Conservation (phyloP, 495 filamentous ascomycete genomes). For the Daldinia loculata region DNA sequence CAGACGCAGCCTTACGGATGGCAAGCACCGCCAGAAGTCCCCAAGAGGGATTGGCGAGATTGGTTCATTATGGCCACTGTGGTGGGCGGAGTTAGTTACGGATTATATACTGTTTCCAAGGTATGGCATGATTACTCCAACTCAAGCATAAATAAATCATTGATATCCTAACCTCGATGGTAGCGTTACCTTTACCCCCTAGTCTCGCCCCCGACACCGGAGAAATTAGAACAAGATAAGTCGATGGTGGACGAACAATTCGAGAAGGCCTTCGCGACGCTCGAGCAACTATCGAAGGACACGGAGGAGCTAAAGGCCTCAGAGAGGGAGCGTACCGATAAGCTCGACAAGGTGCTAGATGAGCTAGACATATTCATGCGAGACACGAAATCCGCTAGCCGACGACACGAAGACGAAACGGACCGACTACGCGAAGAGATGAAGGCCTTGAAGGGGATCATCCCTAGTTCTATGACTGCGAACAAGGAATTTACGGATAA, state of each 20-base stretch:
- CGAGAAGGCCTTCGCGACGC: constrained; percentile 84
- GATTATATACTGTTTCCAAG: constrained; percentile 87
- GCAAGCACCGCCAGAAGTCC: constrained; percentile 70
- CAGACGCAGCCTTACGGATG: constrained; percentile 74
- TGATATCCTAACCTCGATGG: constrained; percentile 34
- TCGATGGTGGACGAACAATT: constrained; percentile 89
- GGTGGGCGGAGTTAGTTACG: constrained; percentile 84
- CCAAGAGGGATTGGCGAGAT: constrained; percentile 93
- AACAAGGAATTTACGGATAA: constrained; percentile 85
- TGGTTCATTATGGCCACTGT: constrained; percentile 99
- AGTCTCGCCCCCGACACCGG: constrained; percentile 91
- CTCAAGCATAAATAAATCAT: neutral
- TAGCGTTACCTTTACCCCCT: constrained; percentile 90
- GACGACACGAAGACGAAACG: constrained; percentile 83
- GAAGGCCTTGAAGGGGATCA: constrained; percentile 77
- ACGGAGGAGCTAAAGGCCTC: constrained; percentile 85
- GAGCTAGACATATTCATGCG: constrained; percentile 85
- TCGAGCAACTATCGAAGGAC: constrained; percentile 91
- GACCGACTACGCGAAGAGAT: constrained; percentile 88
- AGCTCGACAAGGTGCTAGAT: constrained; percentile 80
- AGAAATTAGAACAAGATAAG: constrained; percentile 93
- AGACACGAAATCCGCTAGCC: constrained; percentile 79
- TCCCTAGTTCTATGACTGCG: constrained; percentile 86
- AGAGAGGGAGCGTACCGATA: constrained; percentile 83
- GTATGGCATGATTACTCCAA: constrained; percentile 48